Evolutionary conservation across 352 stramenopile species (phyloP).

Genomic region (Phytophthora tentaculata): DNA sequence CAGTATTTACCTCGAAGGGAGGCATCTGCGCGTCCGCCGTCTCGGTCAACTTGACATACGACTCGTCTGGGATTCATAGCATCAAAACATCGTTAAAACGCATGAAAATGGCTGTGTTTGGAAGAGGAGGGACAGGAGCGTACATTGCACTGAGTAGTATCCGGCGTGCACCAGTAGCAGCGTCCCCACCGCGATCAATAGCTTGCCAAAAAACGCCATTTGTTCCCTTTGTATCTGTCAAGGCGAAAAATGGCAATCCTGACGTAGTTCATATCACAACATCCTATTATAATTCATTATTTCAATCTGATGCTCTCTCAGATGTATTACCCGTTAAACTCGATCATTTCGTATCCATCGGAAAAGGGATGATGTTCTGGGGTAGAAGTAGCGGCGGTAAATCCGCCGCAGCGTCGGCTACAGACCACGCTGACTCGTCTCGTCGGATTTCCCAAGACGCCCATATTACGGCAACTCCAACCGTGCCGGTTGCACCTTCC

Average conservation of each 20-base stretch:
- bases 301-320: slow-evolving; percentile 2
- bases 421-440: not conserved
- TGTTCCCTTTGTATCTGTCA: slow-evolving; percentile 1
- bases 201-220: slow-evolving; percentile 70
- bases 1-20: slow-evolving; percentile 53
- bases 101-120: not conserved
- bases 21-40: slow-evolving; percentile 74
- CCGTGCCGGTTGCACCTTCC: slow-evolving; percentile 32
- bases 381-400: slow-evolving; percentile 29
- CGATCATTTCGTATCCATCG: slow-evolving; percentile 23
- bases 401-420: slow-evolving; percentile 10
- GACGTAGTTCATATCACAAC: not conserved
- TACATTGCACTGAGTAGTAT: slow-evolving; percentile 88
- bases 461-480: slow-evolving; percentile 5
- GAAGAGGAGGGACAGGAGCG: slow-evolving; percentile 14
- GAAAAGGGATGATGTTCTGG: slow-evolving; percentile 49
- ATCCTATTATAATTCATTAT: not conserved
- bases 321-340: slow-evolving; percentile 10
- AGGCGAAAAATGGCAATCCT: slow-evolving; percentile 1
- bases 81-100: slow-evolving; percentile 6
- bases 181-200: slow-evolving; percentile 70
- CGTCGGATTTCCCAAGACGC: slow-evolving; percentile 14
- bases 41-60: slow-evolving; percentile 78
- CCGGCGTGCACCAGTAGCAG: slow-evolving; percentile 75
- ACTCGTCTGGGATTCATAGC: slow-evolving; percentile 56